Evolutionary conservation across 371 early-diverging fungal genomes (phyloP).

Genomic region (Rhizopus delemar): DNA sequence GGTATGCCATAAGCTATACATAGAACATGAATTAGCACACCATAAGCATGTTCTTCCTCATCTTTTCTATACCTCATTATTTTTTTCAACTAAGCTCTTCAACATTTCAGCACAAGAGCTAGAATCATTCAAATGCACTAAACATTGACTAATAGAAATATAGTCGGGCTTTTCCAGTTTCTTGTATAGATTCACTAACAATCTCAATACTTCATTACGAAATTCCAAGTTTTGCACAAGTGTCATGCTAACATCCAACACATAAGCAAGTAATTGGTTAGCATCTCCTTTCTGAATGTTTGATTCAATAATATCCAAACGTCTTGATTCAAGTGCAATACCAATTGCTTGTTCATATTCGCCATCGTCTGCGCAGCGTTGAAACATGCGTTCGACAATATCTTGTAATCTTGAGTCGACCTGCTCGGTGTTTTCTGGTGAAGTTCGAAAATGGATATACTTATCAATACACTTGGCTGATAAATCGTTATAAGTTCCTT

Average conservation of each 20-base stretch:
- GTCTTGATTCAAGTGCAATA: conserved; percentile 89
- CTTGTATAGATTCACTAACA: conserved; percentile 82
- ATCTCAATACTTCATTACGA: conserved; percentile 80
- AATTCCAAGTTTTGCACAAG: conserved; percentile 80
- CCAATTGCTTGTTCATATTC: conserved; percentile 94
- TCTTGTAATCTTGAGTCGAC: conserved; percentile 82
- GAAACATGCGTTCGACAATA: conserved; percentile 93
- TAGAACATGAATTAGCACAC: no score
- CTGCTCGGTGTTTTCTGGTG: conserved; percentile 45
- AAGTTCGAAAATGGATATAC: conserved; percentile 78
- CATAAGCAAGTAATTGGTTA: conserved; percentile 74
- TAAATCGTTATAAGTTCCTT: neutral
- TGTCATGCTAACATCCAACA: conserved; percentile 79
- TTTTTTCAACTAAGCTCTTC: conserved; percentile 58
- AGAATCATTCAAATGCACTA: conserved; percentile 86
- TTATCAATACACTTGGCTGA: conserved; percentile 89
- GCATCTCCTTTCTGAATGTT: conserved; percentile 76
- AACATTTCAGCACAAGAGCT: conserved; percentile 73
- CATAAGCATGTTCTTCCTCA: no score
- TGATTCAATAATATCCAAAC: conserved; percentile 86
- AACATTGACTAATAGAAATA: conserved; percentile 87
- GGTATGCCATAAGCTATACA: conserved; percentile 78
- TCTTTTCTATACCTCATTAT: conserved; percentile 50
- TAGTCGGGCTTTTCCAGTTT: conserved; percentile 85
- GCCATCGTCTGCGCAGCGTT: conserved; percentile 81